Evolutionary conservation across 306 rosid genomes (phyloP).

Genomic region (Citrullus amarus): DNA sequence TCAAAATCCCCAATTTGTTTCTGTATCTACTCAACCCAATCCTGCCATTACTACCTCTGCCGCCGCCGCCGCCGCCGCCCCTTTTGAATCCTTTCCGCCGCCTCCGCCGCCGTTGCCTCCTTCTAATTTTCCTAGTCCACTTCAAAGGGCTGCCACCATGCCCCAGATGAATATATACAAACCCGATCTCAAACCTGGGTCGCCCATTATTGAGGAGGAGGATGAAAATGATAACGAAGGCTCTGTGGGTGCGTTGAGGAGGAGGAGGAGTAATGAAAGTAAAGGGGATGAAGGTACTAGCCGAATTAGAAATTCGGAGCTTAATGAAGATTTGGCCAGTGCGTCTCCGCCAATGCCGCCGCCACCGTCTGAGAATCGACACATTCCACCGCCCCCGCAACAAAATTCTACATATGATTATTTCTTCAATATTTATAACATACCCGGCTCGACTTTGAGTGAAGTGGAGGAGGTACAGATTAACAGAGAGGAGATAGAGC

Average conservation of each 20-base stretch:
- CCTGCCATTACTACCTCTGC: constrained; percentile 2
- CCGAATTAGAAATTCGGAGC: constrained; percentile 13
- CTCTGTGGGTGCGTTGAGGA: constrained; percentile 14
- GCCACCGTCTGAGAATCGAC: constrained; percentile 19
- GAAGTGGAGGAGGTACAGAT: constrained; percentile 25
- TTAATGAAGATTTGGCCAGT: constrained; percentile 16
- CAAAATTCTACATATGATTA: constrained; percentile 40
- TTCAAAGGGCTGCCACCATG: constrained; percentile 69
- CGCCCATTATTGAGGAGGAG: constrained; percentile 30
- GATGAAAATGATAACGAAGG: constrained; percentile 33
- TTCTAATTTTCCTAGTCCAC: constrained; percentile 6
- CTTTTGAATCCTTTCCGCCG: constrained; percentile 30
- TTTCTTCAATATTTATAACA: constrained; percentile 45
- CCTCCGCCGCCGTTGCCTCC: constrained; percentile 43
- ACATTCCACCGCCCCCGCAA: constrained; percentile 17
- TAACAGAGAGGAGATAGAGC: constrained; percentile 22
- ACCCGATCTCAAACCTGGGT: constrained; percentile 31
- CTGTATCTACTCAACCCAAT: background rate
- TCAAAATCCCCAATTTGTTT: constrained; percentile 17
- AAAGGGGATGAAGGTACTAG: constrained; percentile 15
- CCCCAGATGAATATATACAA: constrained; percentile 51
- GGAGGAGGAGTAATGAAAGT: constrained; percentile 25
- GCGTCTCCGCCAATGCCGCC: constrained; percentile 28
- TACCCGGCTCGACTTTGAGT: constrained; percentile 37
- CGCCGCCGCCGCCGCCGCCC: constrained; percentile 41